These are phyloP conservation scores for Phaeosphaeria sp. DNA, from an alignment of 2,329 filamentous ascomycete species.

Conservation along the genomic window DNA sequence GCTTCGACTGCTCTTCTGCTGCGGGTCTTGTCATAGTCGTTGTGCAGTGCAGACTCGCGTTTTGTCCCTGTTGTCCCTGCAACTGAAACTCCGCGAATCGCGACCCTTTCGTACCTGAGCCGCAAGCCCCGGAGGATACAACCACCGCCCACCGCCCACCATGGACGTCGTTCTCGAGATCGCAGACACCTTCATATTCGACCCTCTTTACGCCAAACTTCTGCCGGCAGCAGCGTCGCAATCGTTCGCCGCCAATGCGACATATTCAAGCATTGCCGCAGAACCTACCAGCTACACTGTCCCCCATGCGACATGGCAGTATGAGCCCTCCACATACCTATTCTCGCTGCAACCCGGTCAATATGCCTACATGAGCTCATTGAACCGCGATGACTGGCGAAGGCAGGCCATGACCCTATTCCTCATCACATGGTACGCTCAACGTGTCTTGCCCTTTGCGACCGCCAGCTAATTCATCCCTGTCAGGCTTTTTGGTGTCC, in stretches of 20 bases:
- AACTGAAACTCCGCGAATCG: slow-evolving; percentile 24
- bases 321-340: slow-evolving; percentile 74
- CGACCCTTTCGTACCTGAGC: slow-evolving; percentile 26
- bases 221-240: slow-evolving; percentile 62
- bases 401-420: slow-evolving; percentile 80
- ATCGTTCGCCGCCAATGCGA: slow-evolving; percentile 60
- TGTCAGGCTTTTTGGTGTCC: slow-evolving; percentile 80
- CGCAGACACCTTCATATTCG: slow-evolving; percentile 80
- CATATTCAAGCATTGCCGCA: slow-evolving; percentile 60
- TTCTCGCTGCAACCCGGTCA: slow-evolving; percentile 73
- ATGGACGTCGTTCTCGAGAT: slow-evolving; percentile 95
- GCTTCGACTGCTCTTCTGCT: slow-evolving; percentile 1
- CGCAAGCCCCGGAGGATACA: slow-evolving; percentile 14
- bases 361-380: slow-evolving; percentile 80
- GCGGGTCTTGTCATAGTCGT: background rate
- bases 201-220: slow-evolving; percentile 75
- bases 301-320: slow-evolving; percentile 62
- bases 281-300: slow-evolving; percentile 38
- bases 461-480: slow-evolving; percentile 12
- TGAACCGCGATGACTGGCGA: slow-evolving; percentile 76
- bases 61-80: slow-evolving; percentile 1
- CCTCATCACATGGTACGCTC: slow-evolving; percentile 78
- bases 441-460: background rate
- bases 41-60: background rate
- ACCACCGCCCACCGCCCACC: slow-evolving; percentile 40